phyloP scores from a whole-genome alignment of 2,329 filamentous ascomycete genomes.

The Ophiosphaerella korrae region DNA sequence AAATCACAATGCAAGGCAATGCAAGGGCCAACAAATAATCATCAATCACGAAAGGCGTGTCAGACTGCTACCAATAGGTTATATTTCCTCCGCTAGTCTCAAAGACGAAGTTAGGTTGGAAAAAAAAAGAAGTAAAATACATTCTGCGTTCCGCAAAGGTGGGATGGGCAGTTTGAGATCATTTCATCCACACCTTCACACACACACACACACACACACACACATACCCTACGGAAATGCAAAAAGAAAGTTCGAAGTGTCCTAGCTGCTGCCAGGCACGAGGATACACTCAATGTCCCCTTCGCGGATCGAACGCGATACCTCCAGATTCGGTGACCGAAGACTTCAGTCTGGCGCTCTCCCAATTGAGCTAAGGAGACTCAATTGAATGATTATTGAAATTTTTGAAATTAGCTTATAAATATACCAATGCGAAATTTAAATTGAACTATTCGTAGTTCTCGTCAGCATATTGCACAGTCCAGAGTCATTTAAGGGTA shows the following conservation, averaged over 20 bases:
- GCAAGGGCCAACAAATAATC: no score
- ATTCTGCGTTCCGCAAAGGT: no score
- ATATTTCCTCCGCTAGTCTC: no score
- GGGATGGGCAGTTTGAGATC: no score
- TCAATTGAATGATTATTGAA: slow-evolving; percentile 3
- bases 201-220: no score
- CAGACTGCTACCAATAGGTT: no score
- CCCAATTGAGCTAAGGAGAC: slow-evolving; percentile 13
- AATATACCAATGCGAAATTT: not conserved
- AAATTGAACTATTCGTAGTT: not conserved
- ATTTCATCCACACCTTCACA: no score
- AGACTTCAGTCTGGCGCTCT: slow-evolving; percentile 13
- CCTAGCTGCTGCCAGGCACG: not conserved
- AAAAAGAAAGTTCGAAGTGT: slow-evolving; percentile 4
- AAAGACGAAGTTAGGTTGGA: no score
- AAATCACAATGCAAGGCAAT: no score
- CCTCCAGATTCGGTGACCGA: slow-evolving; percentile 12
- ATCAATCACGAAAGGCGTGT: no score
- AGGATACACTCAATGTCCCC: not conserved
- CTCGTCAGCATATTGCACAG: not conserved
- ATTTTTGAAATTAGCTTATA: not conserved
- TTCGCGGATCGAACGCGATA: slow-evolving; percentile 2
- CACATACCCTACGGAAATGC: not conserved
- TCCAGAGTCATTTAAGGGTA: not conserved
- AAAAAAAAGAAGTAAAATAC: no score